Evolutionary conservation across 148 eudicot species (phyloP).

Genomic region (Amaranthus cruentus): DNA sequence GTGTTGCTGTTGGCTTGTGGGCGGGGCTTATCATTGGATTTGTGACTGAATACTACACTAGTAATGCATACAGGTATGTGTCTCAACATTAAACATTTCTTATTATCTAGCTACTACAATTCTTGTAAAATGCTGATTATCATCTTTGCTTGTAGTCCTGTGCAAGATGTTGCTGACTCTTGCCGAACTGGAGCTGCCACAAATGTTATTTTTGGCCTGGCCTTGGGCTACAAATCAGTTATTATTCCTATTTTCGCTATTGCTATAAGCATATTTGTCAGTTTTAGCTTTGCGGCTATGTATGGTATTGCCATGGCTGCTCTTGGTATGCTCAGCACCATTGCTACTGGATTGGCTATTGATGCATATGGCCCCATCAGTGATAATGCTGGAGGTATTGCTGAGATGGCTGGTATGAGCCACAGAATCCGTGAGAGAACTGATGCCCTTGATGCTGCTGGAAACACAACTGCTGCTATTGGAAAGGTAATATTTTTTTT

Average conservation of each 20-base stretch:
- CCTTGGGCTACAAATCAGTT: slow-evolving; percentile 86
- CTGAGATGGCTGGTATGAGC: slow-evolving; percentile 93
- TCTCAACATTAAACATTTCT: background rate
- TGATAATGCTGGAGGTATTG: slow-evolving; percentile 88
- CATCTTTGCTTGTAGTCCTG: slow-evolving; percentile 53
- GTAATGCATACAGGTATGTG: slow-evolving; percentile 81
- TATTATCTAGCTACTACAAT: background rate
- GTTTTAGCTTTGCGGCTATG: slow-evolving; percentile 87
- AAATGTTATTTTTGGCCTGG: slow-evolving; percentile 83
- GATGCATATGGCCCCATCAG: slow-evolving; percentile 88
- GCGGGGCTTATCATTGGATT: slow-evolving; percentile 93
- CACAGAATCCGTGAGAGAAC: slow-evolving; percentile 74
- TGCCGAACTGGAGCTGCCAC: slow-evolving; percentile 97
- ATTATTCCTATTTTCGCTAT: slow-evolving; percentile 88
- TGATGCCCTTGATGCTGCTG: slow-evolving; percentile 91
- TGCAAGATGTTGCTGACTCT: slow-evolving; percentile 94
- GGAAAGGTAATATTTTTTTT: too few species aligned
- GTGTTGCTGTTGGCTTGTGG: slow-evolving; percentile 89
- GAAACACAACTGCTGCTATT: slow-evolving; percentile 83
- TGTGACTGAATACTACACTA: slow-evolving; percentile 82
- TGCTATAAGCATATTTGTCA: slow-evolving; percentile 71
- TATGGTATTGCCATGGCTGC: slow-evolving; percentile 83
- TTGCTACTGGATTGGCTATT: slow-evolving; percentile 78
- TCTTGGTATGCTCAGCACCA: slow-evolving; percentile 83
- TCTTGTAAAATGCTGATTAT: background rate